Base-by-base conservation (phyloP, 2,329 filamentous ascomycete genomes). In the Aureobasidium sp. region DNA sequence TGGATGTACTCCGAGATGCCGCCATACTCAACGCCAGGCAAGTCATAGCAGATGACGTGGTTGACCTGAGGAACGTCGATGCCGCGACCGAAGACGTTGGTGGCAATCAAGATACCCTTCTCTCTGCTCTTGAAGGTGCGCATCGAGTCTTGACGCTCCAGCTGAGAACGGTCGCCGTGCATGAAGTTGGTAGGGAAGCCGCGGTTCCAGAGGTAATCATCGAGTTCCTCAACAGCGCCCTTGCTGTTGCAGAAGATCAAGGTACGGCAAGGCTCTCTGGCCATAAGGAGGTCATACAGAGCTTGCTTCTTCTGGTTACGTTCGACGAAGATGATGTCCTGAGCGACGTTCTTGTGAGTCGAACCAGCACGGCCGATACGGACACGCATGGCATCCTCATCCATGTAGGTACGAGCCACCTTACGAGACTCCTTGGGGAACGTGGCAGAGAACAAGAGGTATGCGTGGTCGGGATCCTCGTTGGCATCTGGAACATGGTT, bases 1-100 rank as follows among this genome's bases (percentile, higher is more conserved):
- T 99, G 94, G 29, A 89, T 86, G 69, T 97, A 99, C 73, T 97
- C 94, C 53, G 90, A 86, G 62, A 97, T 96, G 2, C 92, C 93
- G n/a, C 91, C 91, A 68, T 93, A 82, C 0, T 85, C 79, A 47
- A 80, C 76, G 5, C 81, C 85, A 0, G 93, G 93, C 1, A 97
- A 79, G 64, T 97, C 92, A 68, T 87, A 97, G 76, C 99, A 97
- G 81, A 99, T 87, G 64, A 99, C 89, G 66, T 96, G 91, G 78
- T 87, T 85, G 6, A 97, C 87, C 66, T 94, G 91, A 63, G 84
- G 84, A 39, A 97, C 87, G 68, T 97, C 92, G 37, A 97, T 86
- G 7, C 94, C 94, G 68, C 94, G 91, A 70, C 91, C 89, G 57
- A 88, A 87, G 57, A 99, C 84, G 52, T 90, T 90, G 25, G 93